Base-by-base conservation (phyloP, 129 eudicot species). In the Ambrosia artemisiifolia region DNA sequence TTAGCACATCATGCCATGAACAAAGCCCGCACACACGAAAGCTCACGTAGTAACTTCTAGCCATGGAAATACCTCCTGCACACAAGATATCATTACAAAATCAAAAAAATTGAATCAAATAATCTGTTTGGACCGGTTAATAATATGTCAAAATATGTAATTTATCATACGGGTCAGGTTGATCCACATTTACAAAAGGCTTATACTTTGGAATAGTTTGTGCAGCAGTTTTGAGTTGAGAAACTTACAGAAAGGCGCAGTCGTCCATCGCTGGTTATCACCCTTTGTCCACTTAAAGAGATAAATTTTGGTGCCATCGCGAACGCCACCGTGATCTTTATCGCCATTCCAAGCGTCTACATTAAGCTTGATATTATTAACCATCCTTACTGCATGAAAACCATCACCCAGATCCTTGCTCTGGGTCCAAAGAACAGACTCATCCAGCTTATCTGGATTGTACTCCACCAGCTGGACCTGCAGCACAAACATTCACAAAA, bases 261-360 rank as follows among this genome's bases (percentile, higher is more conserved):
- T 86, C 70, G 85, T 89, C 98, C 98, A 92, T 43, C 89, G 84
- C 72, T 92, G 98, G 77, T 89, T 92, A 3, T 87, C 95, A 13
- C 90, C 96, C 72, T 89, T 87, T 30, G 77, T 75, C 91, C 92
- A 89, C 64, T 83, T 86, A 85, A 85, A 87, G 46, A 87, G 79
- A 40, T 77, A 83, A 60, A 92, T 43, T 10, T 48, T 79, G 42
- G 95, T 83, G 64, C 98, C 98, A 63, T 92, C 90, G 51, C 60
- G 90, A 14, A 92, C 92, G 10, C 98, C 96, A 2, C 94, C 97
- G 24, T 91, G 97, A 14, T 86, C 74, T 77, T 81, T 73, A 56
- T 92, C 90, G 48, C 85, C 96, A 66, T 85, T 69, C 34, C 70
- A 82, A 28, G 98, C 96, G 76, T 92, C 98, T 1, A 92, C 60